Conservation (phyloP, 441 rosid genomes). For the Erysimum cheiri region DNA sequence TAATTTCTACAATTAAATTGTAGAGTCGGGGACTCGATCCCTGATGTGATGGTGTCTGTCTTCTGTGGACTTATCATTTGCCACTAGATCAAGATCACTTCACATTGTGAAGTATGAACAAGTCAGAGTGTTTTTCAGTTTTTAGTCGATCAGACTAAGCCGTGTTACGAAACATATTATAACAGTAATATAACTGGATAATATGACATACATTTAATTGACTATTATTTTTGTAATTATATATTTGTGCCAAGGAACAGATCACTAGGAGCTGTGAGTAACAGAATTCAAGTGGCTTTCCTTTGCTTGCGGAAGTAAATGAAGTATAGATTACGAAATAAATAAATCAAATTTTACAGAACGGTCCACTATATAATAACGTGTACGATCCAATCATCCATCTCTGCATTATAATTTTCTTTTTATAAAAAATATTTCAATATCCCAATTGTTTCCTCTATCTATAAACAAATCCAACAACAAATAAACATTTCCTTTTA, state of each 20-base stretch:
- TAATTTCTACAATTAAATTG: no score
- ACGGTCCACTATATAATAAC: slow-evolving; percentile 35
- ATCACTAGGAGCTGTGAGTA: slow-evolving; percentile 41
- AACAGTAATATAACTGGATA: no score
- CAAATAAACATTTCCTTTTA: slow-evolving; percentile 33
- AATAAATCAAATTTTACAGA: slow-evolving; percentile 5
- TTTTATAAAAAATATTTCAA: not conserved
- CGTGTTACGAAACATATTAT: slow-evolving; percentile 14
- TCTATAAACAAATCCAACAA: slow-evolving; percentile 43
- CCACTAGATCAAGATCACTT: no score
- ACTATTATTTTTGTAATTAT: slow-evolving; percentile 1
- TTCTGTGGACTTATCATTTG: no score
- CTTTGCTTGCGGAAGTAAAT: slow-evolving; percentile 47
- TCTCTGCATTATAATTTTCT: slow-evolving; percentile 17
- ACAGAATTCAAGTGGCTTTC: slow-evolving; percentile 45
- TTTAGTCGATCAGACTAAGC: not conserved
- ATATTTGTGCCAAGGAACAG: slow-evolving; percentile 35
- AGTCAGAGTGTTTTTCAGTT: not conserved
- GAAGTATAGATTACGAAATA: slow-evolving; percentile 38
- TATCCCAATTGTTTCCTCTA: slow-evolving; percentile 40
- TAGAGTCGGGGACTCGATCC: no score
- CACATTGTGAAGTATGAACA: no score
- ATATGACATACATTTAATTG: slow-evolving; percentile 25
- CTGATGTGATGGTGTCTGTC: no score
- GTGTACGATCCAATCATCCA: slow-evolving; percentile 46